Evolutionary conservation across 2,329 filamentous ascomycete species (phyloP).

Genomic region (Microcera coccophila): DNA sequence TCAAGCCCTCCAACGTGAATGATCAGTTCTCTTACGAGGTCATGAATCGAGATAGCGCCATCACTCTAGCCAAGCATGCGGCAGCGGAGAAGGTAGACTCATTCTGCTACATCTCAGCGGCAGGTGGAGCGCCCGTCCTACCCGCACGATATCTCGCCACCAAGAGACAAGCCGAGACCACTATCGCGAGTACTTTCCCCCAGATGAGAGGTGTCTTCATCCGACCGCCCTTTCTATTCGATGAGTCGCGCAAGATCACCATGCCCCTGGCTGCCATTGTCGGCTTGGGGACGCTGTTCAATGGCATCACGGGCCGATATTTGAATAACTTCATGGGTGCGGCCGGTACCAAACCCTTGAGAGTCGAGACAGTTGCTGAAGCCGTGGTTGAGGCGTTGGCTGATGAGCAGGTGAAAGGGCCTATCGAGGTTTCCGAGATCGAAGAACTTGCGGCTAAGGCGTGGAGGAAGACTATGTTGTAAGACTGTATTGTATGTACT

Average conservation of each 20-base stretch:
- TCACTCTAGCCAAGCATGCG: constrained; percentile 77
- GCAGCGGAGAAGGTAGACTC: constrained; percentile 58
- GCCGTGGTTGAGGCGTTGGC: constrained; percentile 83
- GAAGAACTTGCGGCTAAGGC: constrained; percentile 74
- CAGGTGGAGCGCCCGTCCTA: constrained; percentile 77
- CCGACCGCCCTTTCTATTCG: constrained; percentile 85
- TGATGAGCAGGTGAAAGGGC: constrained; percentile 68
- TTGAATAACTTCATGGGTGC: constrained; percentile 75
- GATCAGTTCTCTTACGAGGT: constrained; percentile 89
- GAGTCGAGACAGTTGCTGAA: constrained; percentile 82
- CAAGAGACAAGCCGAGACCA: constrained; percentile 83
- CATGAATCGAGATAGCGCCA: constrained; percentile 90
- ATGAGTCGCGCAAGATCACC: constrained; percentile 75
- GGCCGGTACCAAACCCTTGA: constrained; percentile 79
- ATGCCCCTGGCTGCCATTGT: constrained; percentile 78
- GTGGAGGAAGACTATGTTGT: constrained; percentile 91
- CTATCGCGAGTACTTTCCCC: constrained; percentile 69
- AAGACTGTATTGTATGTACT: constrained; percentile 25
- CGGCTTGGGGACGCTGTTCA: constrained; percentile 70
- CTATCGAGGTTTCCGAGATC: constrained; percentile 74
- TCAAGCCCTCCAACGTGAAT: constrained; percentile 62
- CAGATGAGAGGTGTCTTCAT: constrained; percentile 76
- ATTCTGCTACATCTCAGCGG: constrained; percentile 87
- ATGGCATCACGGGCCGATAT: constrained; percentile 70
- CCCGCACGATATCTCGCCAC: constrained; percentile 83